Percentiles rank a stretch among this genome's conserved stretches.
phyloP scores from a whole-genome alignment of 345 rosid species.

The Bruguiera parviflora region DNA sequence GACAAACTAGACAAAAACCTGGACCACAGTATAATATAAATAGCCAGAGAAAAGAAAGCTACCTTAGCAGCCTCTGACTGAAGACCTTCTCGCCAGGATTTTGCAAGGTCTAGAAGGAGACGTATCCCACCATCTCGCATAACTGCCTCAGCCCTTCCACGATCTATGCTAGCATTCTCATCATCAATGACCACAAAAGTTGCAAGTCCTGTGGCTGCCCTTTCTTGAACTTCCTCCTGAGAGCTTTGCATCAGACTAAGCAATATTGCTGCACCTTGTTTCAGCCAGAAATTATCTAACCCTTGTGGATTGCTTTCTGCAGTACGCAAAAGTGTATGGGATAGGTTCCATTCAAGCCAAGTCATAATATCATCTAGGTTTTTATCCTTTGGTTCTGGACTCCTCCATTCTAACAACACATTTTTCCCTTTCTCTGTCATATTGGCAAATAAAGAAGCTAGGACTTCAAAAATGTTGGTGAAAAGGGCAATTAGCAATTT shows the following conservation, averaged over 20 bases:
- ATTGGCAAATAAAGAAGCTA: conserved; percentile 57
- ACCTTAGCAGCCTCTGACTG: conserved; percentile 92
- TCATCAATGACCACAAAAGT: conserved; percentile 83
- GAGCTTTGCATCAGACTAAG: conserved; percentile 70
- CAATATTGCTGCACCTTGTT: conserved; percentile 71
- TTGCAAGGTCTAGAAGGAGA: conserved; percentile 72
- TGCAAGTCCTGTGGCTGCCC: conserved; percentile 90
- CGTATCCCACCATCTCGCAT: conserved; percentile 73
- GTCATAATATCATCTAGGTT: conserved; percentile 51
- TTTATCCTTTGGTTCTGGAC: conserved; percentile 36
- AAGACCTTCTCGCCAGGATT: conserved; percentile 83
- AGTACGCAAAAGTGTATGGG: conserved; percentile 61
- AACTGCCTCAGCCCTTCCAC: conserved; percentile 84
- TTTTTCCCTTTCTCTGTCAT: conserved; percentile 45
- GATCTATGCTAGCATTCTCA: conserved; percentile 75
- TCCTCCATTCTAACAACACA: conserved; percentile 55
- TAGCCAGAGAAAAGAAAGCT: conserved; percentile 2
- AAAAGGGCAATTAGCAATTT: conserved; percentile 52
- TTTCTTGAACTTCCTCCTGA: conserved; percentile 85
- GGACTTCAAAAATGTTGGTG: conserved; percentile 53
- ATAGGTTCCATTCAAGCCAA: conserved; percentile 78
- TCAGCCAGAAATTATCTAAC: conserved; percentile 72
- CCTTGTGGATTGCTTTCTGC: conserved; percentile 77
- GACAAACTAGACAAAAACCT: conserved; percentile 1
- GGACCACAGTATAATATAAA: neutral